These are phyloP conservation scores for Zopfochytrium polystomum DNA, from an alignment of 371 early-diverging fungal genomes.

Conservation along the genomic window DNA sequence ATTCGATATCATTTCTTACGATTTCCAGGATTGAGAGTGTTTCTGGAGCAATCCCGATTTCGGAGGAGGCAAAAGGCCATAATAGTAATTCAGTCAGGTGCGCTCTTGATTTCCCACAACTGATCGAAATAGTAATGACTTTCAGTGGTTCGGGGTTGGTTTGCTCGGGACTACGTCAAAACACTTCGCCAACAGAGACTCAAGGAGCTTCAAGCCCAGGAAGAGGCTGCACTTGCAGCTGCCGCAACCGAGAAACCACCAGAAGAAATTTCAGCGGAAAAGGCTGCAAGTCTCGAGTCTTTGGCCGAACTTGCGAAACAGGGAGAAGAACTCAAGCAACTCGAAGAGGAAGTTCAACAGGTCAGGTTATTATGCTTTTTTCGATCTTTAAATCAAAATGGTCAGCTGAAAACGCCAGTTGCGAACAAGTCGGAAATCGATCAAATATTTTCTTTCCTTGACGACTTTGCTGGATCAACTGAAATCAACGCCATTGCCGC, in stretches of 20 bases:
- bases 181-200: conserved; percentile 22
- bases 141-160: conserved; percentile 43
- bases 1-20: not conserved
- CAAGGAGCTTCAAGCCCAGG: conserved; percentile 15
- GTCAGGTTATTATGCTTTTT: conserved; percentile 25
- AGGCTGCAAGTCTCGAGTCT: too few relatives aligned
- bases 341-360: conserved; percentile 19
- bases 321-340: conserved; percentile 13
- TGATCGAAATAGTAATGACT: not conserved
- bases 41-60: conserved; percentile 31
- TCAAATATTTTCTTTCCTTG: conserved; percentile 44
- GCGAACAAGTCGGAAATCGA: conserved; percentile 32
- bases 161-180: conserved; percentile 41
- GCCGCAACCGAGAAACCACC: conserved; percentile 15
- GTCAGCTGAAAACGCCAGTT: too few relatives aligned
- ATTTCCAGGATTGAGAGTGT: conserved; percentile 25
- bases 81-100: conserved; percentile 43
- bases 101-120: not conserved
- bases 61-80: conserved; percentile 18
- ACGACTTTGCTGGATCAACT: conserved; percentile 38
- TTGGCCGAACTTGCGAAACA: conserved; percentile 6
- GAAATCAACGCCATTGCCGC: conserved; percentile 37
- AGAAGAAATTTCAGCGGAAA: too few relatives aligned
- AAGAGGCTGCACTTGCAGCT: conserved; percentile 16
- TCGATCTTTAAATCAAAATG: too few relatives aligned